Evolutionary conservation across 495 filamentous ascomycete species (phyloP).

Genomic region (Rusavskia elegans): DNA sequence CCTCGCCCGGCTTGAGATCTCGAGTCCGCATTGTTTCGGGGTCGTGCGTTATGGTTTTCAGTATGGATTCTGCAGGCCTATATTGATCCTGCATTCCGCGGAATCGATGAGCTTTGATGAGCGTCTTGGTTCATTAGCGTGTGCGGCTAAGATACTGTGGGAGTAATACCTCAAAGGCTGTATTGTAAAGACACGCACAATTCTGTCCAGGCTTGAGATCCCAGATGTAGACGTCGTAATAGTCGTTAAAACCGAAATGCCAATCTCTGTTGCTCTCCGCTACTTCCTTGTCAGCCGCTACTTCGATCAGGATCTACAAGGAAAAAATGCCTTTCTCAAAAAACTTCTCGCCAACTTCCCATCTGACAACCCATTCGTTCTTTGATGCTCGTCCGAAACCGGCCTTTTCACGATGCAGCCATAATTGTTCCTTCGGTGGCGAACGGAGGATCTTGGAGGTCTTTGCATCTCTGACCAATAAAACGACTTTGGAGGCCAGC

Average conservation of each 20-base stretch:
- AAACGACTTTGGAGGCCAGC: slow-evolving; percentile 23
- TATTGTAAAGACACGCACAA: slow-evolving; percentile 15
- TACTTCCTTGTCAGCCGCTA: not conserved
- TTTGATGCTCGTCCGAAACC: slow-evolving; percentile 27
- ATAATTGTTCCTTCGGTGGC: slow-evolving; percentile 26
- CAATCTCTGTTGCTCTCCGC: slow-evolving; percentile 22
- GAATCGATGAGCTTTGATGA: slow-evolving; percentile 24
- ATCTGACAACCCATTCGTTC: slow-evolving; percentile 23
- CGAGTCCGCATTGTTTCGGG: slow-evolving; percentile 21
- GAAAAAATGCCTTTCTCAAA: slow-evolving; percentile 18
- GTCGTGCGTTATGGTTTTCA: slow-evolving; percentile 24
- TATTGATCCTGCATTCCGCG: slow-evolving; percentile 17
- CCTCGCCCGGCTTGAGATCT: slow-evolving; percentile 24
- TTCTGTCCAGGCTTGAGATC: slow-evolving; percentile 23
- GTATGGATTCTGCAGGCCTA: slow-evolving; percentile 18
- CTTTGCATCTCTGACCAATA: slow-evolving; percentile 32
- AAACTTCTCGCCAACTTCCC: slow-evolving; percentile 22
- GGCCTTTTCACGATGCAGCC: slow-evolving; percentile 28
- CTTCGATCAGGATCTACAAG: not conserved
- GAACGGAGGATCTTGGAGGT: slow-evolving; percentile 28
- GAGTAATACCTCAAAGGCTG: slow-evolving; percentile 15
- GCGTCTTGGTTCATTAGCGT: slow-evolving; percentile 12
- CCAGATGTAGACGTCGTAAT: slow-evolving; percentile 36
- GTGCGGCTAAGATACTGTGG: not conserved
- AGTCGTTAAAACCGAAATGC: slow-evolving; percentile 31